Percentiles rank a stretch among this genome's conserved stretches.
These are phyloP conservation scores for Malassezia japonica DNA, from an alignment of 1,284 basidiomycete species.

Conservation along the genomic window DNA sequence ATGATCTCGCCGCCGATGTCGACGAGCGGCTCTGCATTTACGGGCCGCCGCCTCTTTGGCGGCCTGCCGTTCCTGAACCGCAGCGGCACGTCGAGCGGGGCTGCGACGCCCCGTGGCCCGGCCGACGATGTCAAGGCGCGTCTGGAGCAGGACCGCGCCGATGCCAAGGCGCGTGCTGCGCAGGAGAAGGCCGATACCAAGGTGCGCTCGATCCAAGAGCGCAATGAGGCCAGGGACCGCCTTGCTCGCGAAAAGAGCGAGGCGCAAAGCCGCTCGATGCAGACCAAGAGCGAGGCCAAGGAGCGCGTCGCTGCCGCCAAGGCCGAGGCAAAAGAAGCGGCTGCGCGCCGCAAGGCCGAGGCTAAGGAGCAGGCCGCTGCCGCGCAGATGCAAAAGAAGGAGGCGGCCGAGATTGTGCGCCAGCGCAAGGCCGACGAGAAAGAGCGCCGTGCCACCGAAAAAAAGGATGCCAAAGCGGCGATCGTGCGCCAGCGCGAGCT, in stretches of 20 bases:
- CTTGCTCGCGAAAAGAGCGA: background rate
- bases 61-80: background rate
- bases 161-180: background rate
- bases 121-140: too few relatives aligned
- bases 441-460: constrained; percentile 6
- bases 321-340: background rate
- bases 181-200: background rate
- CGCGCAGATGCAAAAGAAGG: background rate
- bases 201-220: background rate
- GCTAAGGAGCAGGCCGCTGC: background rate
- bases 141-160: too few relatives aligned
- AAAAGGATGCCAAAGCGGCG: background rate
- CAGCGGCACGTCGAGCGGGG: background rate
- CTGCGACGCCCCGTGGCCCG: background rate
- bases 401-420: background rate
- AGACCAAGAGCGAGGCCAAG: constrained; percentile 3
- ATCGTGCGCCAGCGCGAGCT: constrained; percentile 2
- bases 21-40: too few relatives aligned
- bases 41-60: background rate
- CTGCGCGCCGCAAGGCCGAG: background rate
- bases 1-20: too few relatives aligned
- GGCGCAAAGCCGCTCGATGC: background rate
- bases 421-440: constrained; percentile 13
- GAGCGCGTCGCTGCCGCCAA: background rate
- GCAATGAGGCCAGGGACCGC: background rate